Percentiles rank a stretch among this genome's conserved stretches.
phyloP scores from a whole-genome alignment of 2,329 filamentous ascomycete genomes.

The Penicillium sp. region DNA sequence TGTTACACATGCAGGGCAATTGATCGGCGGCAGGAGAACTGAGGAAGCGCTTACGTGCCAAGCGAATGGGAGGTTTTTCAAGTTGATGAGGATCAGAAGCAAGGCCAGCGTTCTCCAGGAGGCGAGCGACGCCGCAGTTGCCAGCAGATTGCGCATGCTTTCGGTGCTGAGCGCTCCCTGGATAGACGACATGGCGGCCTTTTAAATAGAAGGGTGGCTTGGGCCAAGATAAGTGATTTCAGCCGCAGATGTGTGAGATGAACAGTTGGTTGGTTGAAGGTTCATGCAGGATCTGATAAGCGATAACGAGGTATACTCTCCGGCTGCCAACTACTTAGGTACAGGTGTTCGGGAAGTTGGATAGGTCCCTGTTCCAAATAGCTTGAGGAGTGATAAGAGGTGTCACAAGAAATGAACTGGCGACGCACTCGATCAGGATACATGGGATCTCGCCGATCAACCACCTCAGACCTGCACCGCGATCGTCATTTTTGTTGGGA shows the following conservation, averaged over 20 bases:
- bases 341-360: not conserved
- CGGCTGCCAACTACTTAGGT: not conserved
- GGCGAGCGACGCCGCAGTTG: conserved; percentile 19
- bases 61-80: conserved; percentile 37
- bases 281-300: conserved; percentile 4
- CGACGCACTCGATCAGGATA: not conserved
- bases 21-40: not conserved
- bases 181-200: conserved; percentile 10
- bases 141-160: conserved; percentile 22
- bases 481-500: conserved; percentile 9
- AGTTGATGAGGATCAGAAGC: conserved; percentile 35
- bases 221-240: not conserved
- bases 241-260: not conserved
- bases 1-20: not conserved
- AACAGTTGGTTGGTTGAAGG: not conserved
- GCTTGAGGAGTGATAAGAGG: not conserved
- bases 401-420: not conserved
- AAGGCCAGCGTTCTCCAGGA: conserved; percentile 37
- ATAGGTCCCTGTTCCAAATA: not conserved
- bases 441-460: conserved; percentile 4
- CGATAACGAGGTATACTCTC: conserved; percentile 5
- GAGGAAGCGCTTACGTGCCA: conserved; percentile 38
- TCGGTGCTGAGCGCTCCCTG: conserved; percentile 17
- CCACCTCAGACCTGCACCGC: conserved; percentile 1
- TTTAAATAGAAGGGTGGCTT: not conserved